Evolutionary conservation across 257 asterid species (phyloP), one percentile per base, ranked within the genome.

Genomic region (Fraxinus quadrangulata): DNA sequence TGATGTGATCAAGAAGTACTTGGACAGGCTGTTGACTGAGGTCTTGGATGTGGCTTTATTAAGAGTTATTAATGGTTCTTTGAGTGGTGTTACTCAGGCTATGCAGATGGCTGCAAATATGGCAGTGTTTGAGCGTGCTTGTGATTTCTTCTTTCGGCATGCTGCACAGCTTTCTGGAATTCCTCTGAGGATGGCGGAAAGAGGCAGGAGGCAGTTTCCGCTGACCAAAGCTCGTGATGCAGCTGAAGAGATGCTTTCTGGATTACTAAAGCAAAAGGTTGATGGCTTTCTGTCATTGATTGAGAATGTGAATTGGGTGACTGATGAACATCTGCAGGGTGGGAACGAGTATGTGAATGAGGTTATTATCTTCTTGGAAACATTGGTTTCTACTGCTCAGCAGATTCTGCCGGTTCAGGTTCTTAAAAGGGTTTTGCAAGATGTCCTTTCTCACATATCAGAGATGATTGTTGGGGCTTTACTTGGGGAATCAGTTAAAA

Each of bases 21-120:
- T 95, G 88, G 99, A 93, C 76, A 85, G 97, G 84, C 97, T 95
- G 1, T 83, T 95, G 85, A 85, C 82, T 73, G 98, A 93, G 87
- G 99, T 90, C 54, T 85, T 95, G 77, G 98, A 95, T 83, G 97
- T 89, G 79, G 94, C 94, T 40, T 65, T 95, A 68, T 77, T 93
- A 83, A 93, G 91, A 88, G 89, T 91, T 37, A 88, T 92, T 34
- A 90, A 84, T 71, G 81, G 92, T 47, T 88, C 94, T 5, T 87
- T 92, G 24, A 78, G 78, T 67, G 99, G 98, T 39, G 98, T 92
- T 76, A 88, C 92, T 28, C 97, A 90, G 71, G 99, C 97, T 67
- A 94, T 94, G 99, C 99, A 93, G 85, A 90, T 95, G 91, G 99
- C 99, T 19, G 99, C 99, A 51, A 95, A 95, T 67, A 93, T 95